Base-by-base conservation (phyloP, 2,329 filamentous ascomycete species). In the Pyricularia sp. region DNA sequence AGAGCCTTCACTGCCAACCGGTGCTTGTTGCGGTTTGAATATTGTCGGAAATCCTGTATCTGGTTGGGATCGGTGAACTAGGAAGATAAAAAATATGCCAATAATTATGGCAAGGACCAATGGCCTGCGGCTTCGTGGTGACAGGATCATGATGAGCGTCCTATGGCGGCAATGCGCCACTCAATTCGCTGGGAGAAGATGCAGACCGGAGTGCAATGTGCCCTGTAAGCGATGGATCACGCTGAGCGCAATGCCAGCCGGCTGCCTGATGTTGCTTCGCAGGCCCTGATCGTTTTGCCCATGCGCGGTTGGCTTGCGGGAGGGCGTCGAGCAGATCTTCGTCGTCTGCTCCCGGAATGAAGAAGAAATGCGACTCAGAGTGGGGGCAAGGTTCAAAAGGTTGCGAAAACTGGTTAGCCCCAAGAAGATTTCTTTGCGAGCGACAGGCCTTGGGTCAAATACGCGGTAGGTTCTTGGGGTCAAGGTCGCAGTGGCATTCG, bases 91-190 rank as follows among this genome's bases (percentile, higher is more conserved):
- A 33, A 66, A 42, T 7, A 33, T 11, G 23, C 31, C 28, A n/a
- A 69, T n/a, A 10, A 61, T 20, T 0, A 66, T 5, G 31, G 33
- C 59, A 33, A 64, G 28, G 31, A 23, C 63, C 33, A 68, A 23
- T 17, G 67, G 67, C 67, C 67, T 25, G 25, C 67, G 67, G 33
- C 55, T 50, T 36, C 67, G 26, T 17, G 67, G 67, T n/a, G 58
- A n/a, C n/a, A 68, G 25, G 33, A 68, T 64, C 67, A 68, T 68
- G 67, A 26, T 26, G 67, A 42, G 2, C 23, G 58, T n/a, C 25
- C n/a, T 61, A n/a, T 61, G 20, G 58, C 25, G 58, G 23, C n/a
- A 61, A 61, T 28, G 23, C 23, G 25, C 58, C 12, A 26, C n/a
- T 12, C 58, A 61, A 17, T 25, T 61, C 20, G 42, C 20, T 55